These are phyloP conservation scores for Lodderomyces beijingensis DNA, from an alignment of 1,139 yeast genomes.

Conservation along the genomic window DNA sequence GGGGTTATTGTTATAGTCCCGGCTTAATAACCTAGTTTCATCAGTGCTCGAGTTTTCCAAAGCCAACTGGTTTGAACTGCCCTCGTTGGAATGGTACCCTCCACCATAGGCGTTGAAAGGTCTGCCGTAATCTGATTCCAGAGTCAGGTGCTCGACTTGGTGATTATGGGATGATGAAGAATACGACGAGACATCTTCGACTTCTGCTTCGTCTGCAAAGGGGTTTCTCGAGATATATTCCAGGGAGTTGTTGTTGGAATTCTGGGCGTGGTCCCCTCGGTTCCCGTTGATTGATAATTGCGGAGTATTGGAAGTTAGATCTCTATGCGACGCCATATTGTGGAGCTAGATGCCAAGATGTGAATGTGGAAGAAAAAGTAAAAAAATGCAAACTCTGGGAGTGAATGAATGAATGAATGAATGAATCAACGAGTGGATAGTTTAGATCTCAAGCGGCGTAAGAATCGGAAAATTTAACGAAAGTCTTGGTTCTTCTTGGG, in stretches of 20 bases:
- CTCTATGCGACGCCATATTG: slow-evolving; percentile 24
- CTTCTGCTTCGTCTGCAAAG: slow-evolving; percentile 20
- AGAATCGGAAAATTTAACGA: no score
- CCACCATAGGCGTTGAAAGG: slow-evolving; percentile 38
- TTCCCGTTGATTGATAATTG: slow-evolving; percentile 14
- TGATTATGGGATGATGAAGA: slow-evolving; percentile 20
- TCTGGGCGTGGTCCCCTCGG: slow-evolving; percentile 1
- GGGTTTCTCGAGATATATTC: slow-evolving; percentile 20
- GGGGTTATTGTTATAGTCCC: slow-evolving; percentile 5
- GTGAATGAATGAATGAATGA: no score
- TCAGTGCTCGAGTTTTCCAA: slow-evolving; percentile 24
- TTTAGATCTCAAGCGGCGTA: no score
- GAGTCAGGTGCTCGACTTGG: slow-evolving; percentile 20
- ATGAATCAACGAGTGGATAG: no score
- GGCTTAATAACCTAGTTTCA: slow-evolving; percentile 12
- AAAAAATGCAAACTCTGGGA: no score
- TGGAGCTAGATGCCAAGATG: no score
- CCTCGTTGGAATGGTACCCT: slow-evolving; percentile 42
- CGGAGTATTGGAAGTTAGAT: slow-evolving; percentile 31
- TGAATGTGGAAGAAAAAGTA: no score
- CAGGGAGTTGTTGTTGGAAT: no score
- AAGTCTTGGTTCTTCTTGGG: no score
- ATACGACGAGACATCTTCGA: slow-evolving; percentile 19
- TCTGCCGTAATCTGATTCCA: slow-evolving; percentile 26
- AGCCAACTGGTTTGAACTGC: slow-evolving; percentile 37